A percentile compares a stretch with the other conserved stretches of the same genome.
Evolutionary conservation across 1,284 basidiomycete species (phyloP).

Genomic region (Coniophora puteana): DNA sequence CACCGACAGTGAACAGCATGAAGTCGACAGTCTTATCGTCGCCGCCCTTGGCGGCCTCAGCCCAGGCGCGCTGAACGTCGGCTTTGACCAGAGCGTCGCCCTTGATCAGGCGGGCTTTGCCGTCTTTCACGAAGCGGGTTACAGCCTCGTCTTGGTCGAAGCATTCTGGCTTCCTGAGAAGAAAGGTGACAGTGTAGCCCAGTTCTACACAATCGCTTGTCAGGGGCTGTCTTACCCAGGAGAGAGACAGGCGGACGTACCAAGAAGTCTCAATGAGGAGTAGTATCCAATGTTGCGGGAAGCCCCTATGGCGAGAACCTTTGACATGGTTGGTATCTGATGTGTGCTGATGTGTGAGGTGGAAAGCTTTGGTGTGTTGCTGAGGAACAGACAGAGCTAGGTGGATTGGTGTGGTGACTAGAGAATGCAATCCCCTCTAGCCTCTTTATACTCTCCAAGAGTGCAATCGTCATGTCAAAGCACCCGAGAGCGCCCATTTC

Average conservation of each 20-base stretch:
- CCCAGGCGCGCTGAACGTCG: conserved; percentile 43
- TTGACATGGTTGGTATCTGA: no score
- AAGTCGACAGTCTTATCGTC: conserved; percentile 19
- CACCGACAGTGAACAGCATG: conserved; percentile 23
- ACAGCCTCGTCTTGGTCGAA: conserved; percentile 44
- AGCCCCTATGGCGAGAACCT: conserved; percentile 50
- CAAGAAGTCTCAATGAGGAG: conserved; percentile 45
- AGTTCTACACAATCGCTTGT: conserved; percentile 26
- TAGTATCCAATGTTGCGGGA: conserved; percentile 65
- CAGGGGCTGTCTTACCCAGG: not conserved
- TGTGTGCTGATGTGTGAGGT: no score
- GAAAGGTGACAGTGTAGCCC: conserved; percentile 48
- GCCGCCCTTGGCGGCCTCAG: conserved; percentile 23
- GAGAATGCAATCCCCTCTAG: no score
- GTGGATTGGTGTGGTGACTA: no score
- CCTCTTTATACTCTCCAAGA: no score
- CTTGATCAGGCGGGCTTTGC: conserved; percentile 39
- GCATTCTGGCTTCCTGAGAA: conserved; percentile 36
- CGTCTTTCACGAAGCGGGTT: conserved; percentile 35
- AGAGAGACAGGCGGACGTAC: conserved; percentile 26
- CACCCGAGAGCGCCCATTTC: no score
- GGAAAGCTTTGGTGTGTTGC: no score
- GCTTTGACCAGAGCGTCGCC: conserved; percentile 45
- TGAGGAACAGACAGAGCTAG: no score
- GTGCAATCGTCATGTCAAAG: no score